Percentiles rank a stretch among this genome's conserved stretches.
Conservation (phyloP, 129 eudicot genomes). For the Smallanthus sonchifolius region DNA sequence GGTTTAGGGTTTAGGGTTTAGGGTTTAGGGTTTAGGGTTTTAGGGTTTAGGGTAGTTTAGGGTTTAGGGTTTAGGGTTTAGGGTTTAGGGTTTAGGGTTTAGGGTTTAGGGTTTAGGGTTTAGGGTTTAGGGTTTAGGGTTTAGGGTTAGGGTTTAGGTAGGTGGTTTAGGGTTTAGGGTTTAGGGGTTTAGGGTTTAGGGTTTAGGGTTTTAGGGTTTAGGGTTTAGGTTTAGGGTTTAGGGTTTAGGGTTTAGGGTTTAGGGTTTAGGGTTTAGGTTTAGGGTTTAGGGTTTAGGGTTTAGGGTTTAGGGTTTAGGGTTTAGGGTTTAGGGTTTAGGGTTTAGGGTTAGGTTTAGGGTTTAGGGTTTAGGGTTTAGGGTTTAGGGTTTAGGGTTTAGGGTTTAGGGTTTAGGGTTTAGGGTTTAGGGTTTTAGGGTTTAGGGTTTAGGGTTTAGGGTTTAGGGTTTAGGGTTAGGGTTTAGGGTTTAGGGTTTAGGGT, state of each 20-base stretch:
- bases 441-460: not conserved
- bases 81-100: slow-evolving; percentile 30
- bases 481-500: slow-evolving; percentile 10
- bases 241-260: not conserved
- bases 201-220: slow-evolving; percentile 9
- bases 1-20: slow-evolving; percentile 11
- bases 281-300: not conserved
- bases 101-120: slow-evolving; percentile 27
- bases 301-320: not conserved
- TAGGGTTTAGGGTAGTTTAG: slow-evolving; percentile 16
- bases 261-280: slow-evolving; percentile 1
- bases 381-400: slow-evolving; percentile 8
- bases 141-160: slow-evolving; percentile 23
- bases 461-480: slow-evolving; percentile 9
- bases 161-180: slow-evolving; percentile 20
- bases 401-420: slow-evolving; percentile 9
- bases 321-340: slow-evolving; percentile 6
- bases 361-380: slow-evolving; percentile 13
- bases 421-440: slow-evolving; percentile 7
- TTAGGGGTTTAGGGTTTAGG: slow-evolving; percentile 6
- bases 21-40: slow-evolving; percentile 17
- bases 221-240: not conserved
- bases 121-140: slow-evolving; percentile 24
- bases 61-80: slow-evolving; percentile 28
- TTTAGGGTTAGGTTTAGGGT: slow-evolving; percentile 4